Conservation (phyloP, 1,139 yeast genomes). For the Debaryomyces sp. region DNA sequence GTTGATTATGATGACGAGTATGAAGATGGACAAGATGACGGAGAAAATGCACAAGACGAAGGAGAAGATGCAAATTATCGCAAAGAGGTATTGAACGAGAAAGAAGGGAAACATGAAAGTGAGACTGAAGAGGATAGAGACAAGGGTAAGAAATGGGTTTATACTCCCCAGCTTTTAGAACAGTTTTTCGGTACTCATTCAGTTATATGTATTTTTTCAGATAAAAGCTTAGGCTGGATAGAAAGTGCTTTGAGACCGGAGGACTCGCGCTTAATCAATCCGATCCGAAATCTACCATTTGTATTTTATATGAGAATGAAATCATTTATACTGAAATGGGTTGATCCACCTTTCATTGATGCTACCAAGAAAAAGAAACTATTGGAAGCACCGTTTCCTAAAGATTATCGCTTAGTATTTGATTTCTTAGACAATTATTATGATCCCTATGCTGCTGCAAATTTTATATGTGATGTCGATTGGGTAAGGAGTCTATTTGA, state of each 20-base stretch:
- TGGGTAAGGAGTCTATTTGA: slow-evolving; percentile 24
- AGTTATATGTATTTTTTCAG: slow-evolving; percentile 38
- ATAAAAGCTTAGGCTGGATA: slow-evolving; percentile 39
- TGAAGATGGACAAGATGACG: slow-evolving; percentile 4
- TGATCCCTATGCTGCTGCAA: slow-evolving; percentile 17
- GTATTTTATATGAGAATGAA: slow-evolving; percentile 25
- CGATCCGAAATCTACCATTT: slow-evolving; percentile 35
- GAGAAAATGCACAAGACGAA: too few species aligned
- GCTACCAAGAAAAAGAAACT: slow-evolving; percentile 20
- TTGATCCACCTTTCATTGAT: slow-evolving; percentile 35
- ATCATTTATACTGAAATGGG: slow-evolving; percentile 30
- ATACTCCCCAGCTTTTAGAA: neutral
- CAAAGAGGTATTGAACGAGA: neutral
- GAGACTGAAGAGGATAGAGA: neutral
- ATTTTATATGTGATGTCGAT: slow-evolving; percentile 18
- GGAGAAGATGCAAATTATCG: neutral
- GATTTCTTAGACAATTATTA: slow-evolving; percentile 26
- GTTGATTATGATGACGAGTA: slow-evolving; percentile 1
- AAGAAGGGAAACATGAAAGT: neutral
- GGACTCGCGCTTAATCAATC: slow-evolving; percentile 24
- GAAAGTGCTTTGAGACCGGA: slow-evolving; percentile 27
- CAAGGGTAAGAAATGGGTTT: neutral
- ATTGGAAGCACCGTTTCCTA: slow-evolving; percentile 32
- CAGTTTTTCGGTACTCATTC: slow-evolving; percentile 44
- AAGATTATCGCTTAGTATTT: slow-evolving; percentile 24